A percentile compares a stretch with the other conserved stretches of the same genome.
Evolutionary conservation across 176 grass and related monocot genomes (phyloP).

Genomic region (sorghum (Sorghum bicolor)): DNA sequence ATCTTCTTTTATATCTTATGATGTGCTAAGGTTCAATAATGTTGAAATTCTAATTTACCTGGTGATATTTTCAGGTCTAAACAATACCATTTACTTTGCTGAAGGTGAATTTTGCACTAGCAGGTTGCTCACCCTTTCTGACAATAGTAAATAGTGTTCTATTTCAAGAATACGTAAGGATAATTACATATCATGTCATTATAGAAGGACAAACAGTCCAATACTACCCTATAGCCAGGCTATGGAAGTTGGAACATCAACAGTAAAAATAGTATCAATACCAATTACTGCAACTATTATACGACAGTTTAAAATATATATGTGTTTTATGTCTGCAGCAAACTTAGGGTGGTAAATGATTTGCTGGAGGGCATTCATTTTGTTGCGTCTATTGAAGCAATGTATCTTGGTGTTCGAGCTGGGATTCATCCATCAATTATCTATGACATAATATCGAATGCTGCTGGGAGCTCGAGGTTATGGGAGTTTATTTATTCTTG

Average conservation of each 20-base stretch:
- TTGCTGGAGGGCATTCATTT: conserved; percentile 89
- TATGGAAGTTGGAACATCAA: neutral
- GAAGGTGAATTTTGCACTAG: conserved; percentile 71
- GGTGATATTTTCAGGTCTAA: conserved; percentile 56
- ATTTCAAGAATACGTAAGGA: neutral
- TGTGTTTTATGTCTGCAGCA: conserved; percentile 47
- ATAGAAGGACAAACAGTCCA: neutral
- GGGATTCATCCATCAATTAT: conserved; percentile 95
- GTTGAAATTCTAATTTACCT: conserved; percentile 20
- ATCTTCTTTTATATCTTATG: conserved; percentile 4
- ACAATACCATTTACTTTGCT: conserved; percentile 53
- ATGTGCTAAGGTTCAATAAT: conserved; percentile 7
- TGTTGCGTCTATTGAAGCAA: conserved; percentile 86
- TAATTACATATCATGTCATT: neutral
- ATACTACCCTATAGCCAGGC: neutral
- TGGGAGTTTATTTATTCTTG: conserved; percentile 10
- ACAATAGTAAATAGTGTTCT: neutral
- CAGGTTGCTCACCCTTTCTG: conserved; percentile 58
- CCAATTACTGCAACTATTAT: conserved; percentile 16
- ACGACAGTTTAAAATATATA: neutral
- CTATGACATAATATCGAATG: conserved; percentile 97
- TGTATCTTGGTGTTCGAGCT: conserved; percentile 91
- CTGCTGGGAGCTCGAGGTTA: conserved; percentile 93
- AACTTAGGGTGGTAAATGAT: conserved; percentile 82
- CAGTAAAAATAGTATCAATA: neutral